Evolutionary conservation across 2,329 filamentous ascomycete species (phyloP).

Genomic region (Grosmannia huntii): DNA sequence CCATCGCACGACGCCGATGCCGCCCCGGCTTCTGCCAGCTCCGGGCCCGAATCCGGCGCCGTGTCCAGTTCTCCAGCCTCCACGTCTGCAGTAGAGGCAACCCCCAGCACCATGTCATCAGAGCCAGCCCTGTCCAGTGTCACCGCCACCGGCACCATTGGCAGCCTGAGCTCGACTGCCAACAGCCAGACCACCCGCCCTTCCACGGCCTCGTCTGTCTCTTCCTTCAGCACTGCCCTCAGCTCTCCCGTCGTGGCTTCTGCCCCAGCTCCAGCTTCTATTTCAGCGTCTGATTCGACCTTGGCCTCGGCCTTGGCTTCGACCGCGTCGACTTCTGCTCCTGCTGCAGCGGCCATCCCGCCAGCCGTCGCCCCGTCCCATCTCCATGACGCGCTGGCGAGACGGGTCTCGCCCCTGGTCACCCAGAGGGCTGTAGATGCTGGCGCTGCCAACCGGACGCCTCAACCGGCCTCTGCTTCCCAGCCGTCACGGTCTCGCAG

Average conservation of each 20-base stretch:
- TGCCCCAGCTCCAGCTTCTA: neutral
- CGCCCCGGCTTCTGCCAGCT: neutral
- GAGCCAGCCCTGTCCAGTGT: slow-evolving; percentile 39
- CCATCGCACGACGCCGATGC: neutral
- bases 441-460: slow-evolving; percentile 10
- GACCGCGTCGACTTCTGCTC: slow-evolving; percentile 16
- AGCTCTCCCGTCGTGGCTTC: neutral
- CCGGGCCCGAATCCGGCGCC: neutral
- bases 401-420: neutral
- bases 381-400: neutral
- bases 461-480: slow-evolving; percentile 11
- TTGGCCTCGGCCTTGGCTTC: neutral
- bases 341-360: slow-evolving; percentile 16
- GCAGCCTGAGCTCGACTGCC: slow-evolving; percentile 23
- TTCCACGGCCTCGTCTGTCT: slow-evolving; percentile 1
- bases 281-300: slow-evolving; percentile 20
- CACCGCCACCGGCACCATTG: slow-evolving; percentile 29
- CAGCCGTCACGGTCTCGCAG: slow-evolving; percentile 37
- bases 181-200: slow-evolving; percentile 17
- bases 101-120: slow-evolving; percentile 20
- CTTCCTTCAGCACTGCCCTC: neutral
- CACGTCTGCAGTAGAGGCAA: neutral
- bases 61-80: neutral
- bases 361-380: neutral
- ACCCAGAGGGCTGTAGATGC: neutral